These are phyloP conservation scores for Aureobasidium sp. DNA, from an alignment of 2,329 filamentous ascomycete genomes.

Conservation along the genomic window DNA sequence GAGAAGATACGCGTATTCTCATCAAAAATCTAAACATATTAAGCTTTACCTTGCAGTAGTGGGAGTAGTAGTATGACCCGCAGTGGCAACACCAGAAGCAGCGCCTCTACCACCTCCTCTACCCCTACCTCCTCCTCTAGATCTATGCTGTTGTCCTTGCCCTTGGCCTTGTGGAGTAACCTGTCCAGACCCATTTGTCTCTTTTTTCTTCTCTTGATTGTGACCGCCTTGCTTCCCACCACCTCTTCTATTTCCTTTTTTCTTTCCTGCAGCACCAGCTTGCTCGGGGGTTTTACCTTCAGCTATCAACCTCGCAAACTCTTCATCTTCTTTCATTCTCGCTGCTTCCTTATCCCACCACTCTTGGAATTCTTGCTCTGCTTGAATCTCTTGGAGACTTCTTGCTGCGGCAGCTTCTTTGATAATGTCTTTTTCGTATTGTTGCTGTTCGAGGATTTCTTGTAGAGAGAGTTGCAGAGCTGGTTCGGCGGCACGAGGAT, in stretches of 20 bases:
- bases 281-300: not conserved
- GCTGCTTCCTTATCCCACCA: slow-evolving; percentile 89
- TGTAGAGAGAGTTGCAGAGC: slow-evolving; percentile 67
- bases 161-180: not conserved
- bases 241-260: slow-evolving; percentile 22
- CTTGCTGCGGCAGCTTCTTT: slow-evolving; percentile 77
- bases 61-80: not conserved
- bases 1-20: no score
- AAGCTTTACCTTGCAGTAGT: not conserved
- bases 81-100: not conserved
- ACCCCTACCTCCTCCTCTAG: not conserved
- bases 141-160: not conserved
- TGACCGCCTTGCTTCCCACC: slow-evolving; percentile 18
- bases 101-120: not conserved
- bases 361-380: slow-evolving; percentile 92
- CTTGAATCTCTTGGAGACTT: slow-evolving; percentile 87
- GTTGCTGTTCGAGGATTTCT: slow-evolving; percentile 84
- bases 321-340: slow-evolving; percentile 42
- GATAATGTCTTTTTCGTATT: slow-evolving; percentile 73
- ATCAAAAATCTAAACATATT: not conserved
- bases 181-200: not conserved
- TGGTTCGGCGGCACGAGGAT: slow-evolving; percentile 55
- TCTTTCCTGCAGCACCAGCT: slow-evolving; percentile 4
- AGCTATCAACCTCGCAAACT: slow-evolving; percentile 3
- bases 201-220: slow-evolving; percentile 18